phyloP scores from a whole-genome alignment of 148 eudicot species.

The Dianthus caryophyllus region DNA sequence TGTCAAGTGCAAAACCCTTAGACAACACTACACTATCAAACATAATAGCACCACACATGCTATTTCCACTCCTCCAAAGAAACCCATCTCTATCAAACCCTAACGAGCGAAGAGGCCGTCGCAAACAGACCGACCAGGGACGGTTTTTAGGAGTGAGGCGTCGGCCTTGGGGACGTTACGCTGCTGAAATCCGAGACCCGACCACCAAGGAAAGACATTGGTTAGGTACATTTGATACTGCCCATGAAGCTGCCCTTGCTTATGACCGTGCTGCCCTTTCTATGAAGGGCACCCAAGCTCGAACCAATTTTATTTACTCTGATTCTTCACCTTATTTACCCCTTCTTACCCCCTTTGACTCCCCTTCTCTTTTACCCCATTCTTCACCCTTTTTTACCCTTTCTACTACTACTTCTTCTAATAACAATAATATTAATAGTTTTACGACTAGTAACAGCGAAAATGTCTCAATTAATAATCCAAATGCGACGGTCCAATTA shows the following conservation, averaged over 20 bases:
- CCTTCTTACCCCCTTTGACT: slow-evolving; percentile 39
- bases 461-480: background rate
- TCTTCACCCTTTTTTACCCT: slow-evolving; percentile 20
- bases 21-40: slow-evolving; percentile 1
- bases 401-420: slow-evolving; percentile 12
- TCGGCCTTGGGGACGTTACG: slow-evolving; percentile 92
- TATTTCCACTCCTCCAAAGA: slow-evolving; percentile 55
- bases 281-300: slow-evolving; percentile 89
- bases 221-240: slow-evolving; percentile 96
- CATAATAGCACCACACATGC: slow-evolving; percentile 22
- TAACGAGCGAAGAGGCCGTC: slow-evolving; percentile 59
- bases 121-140: slow-evolving; percentile 68
- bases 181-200: slow-evolving; percentile 94
- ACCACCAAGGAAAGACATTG: slow-evolving; percentile 91
- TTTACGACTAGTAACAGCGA: background rate
- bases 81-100: slow-evolving; percentile 52
- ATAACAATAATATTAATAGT: background rate
- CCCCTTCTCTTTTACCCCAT: slow-evolving; percentile 18
- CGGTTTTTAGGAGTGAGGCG: slow-evolving; percentile 79
- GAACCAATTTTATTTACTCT: slow-evolving; percentile 84
- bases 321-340: slow-evolving; percentile 42
- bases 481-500: slow-evolving; percentile 17
- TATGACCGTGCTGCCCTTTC: slow-evolving; percentile 95
- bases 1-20: slow-evolving; percentile 4
- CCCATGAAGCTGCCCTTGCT: slow-evolving; percentile 96